phyloP scores from a whole-genome alignment of 192 early-diverging fungal species.

The Coemansia furcata region DNA sequence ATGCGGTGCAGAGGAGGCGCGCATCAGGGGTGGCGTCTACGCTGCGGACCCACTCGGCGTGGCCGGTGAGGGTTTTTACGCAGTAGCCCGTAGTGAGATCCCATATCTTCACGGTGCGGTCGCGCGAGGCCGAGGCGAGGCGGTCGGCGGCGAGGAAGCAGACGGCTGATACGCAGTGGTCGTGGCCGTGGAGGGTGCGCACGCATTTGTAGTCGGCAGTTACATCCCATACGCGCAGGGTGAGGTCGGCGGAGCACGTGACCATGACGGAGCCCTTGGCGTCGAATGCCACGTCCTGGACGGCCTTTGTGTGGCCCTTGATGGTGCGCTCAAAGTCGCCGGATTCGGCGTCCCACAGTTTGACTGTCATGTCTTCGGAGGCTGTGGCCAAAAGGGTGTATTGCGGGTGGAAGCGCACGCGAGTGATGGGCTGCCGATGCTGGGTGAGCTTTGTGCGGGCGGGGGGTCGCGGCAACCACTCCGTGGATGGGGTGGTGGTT shows the following conservation, averaged over 20 bases:
- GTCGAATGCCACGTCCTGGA: constrained; percentile 87
- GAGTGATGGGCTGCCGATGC: constrained; percentile 78
- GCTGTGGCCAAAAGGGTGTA: constrained; percentile 80
- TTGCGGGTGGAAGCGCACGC: constrained; percentile 85
- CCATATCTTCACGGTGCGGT: constrained; percentile 91
- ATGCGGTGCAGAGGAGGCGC: constrained; percentile 68
- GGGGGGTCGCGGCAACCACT: constrained; percentile 85
- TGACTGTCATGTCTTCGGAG: constrained; percentile 88
- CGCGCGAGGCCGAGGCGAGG: constrained; percentile 85
- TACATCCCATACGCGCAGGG: constrained; percentile 91
- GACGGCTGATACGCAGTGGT: constrained; percentile 88
- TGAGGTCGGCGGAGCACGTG: constrained; percentile 88
- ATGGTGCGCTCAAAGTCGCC: constrained; percentile 90
- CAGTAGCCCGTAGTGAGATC: constrained; percentile 78
- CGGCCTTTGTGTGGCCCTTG: constrained; percentile 94
- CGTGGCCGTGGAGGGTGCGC: constrained; percentile 86
- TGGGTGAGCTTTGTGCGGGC: constrained; percentile 69
- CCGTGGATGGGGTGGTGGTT: constrained; percentile 22
- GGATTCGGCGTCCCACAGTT: constrained; percentile 92
- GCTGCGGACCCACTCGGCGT: constrained; percentile 85
- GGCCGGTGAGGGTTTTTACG: constrained; percentile 74
- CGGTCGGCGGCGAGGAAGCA: constrained; percentile 76
- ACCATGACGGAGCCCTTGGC: constrained; percentile 80
- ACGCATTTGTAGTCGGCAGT: constrained; percentile 79
- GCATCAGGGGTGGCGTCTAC: constrained; percentile 71